Evolutionary conservation across 2,329 filamentous ascomycete genomes (phyloP), one percentile per base, ranked within the genome.

Genomic region (Hymenoscyphus occultus): DNA sequence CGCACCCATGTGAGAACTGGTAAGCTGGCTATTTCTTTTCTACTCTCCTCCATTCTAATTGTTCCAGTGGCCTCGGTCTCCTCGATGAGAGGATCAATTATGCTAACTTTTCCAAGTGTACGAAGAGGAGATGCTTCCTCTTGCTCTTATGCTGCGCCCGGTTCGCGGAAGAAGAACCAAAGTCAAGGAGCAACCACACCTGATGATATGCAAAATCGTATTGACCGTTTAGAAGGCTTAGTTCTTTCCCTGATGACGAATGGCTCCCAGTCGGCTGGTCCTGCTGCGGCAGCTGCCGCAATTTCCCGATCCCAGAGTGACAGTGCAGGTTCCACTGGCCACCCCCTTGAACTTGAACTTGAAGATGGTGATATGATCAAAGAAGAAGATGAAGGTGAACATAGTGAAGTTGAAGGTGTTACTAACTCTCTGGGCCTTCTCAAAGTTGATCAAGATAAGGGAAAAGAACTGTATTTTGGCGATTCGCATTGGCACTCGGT

Each of bases 161-260:
- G 82, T 39, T 81, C 80, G 61, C 86, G 92, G 71, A 95, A 92
- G 78, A 96, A 92, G 83, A 82, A 81, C 74, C 85, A 89, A 77
- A 84, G 79, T 79, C 86, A 79, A 82, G 84, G 64, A 82, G 84
- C 83, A 72, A 79, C 83, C 63, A 87, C 78, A 71, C 92, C 94
- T 60, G 93, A 97, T 83, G 94, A 97, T 78, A 97, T 98, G 94
- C 94, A 98, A 80, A 96, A 96, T 76, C 90, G 95, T 76, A 98
- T 98, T 80, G 93, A 98, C 81, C 87, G 94, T 73, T 83, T 98
- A 70, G 94, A 98, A 83, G 90, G 91, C 72, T 81, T 98, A 76
- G 94, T 98, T 67, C 80, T 98, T 70, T 96, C 92, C 35, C 79
- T 98, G 75, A 97, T 98, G 94, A 94, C 94, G 74, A 93, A 91